A percentile compares a stretch with the other conserved stretches of the same genome.
These are phyloP conservation scores for Ophiocordyceps sinensis DNA, from an alignment of 2,329 filamentous ascomycete genomes.

Conservation along the genomic window DNA sequence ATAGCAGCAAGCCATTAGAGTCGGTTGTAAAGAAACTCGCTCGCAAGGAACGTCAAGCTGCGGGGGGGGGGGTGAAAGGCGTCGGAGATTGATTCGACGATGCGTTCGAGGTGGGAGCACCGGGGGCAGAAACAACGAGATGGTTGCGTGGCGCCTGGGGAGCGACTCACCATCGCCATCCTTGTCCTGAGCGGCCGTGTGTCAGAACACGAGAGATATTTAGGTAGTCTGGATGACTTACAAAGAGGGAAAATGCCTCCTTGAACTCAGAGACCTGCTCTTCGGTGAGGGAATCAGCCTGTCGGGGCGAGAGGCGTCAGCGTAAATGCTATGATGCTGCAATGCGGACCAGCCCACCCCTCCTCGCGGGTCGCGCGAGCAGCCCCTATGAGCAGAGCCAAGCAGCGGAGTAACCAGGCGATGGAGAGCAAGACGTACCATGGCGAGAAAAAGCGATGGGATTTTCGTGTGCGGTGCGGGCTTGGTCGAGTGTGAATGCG, in stretches of 20 bases:
- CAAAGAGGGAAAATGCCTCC: slow-evolving; percentile 99
- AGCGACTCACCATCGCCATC: slow-evolving; percentile 70
- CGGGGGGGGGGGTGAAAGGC: not conserved
- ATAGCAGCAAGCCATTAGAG: not conserved
- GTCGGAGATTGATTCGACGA: too few species aligned
- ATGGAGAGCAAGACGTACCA: slow-evolving; percentile 8
- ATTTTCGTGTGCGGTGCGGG: not conserved
- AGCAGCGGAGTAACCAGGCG: not conserved
- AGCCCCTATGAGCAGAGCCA: not conserved
- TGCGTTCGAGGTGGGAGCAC: too few species aligned
- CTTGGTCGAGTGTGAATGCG: slow-evolving; percentile 6
- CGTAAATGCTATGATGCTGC: slow-evolving; percentile 5
- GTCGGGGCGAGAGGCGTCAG: slow-evolving; percentile 7
- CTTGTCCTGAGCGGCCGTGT: slow-evolving; percentile 52
- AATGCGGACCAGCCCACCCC: slow-evolving; percentile 10
- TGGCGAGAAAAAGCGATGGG: slow-evolving; percentile 4
- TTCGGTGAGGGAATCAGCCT: slow-evolving; percentile 98
- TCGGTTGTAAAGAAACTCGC: not conserved
- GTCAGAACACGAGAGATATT: not conserved
- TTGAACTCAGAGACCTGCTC: slow-evolving; percentile 99
- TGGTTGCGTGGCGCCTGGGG: not conserved
- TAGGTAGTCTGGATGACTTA: slow-evolving; percentile 37
- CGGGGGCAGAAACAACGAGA: not conserved
- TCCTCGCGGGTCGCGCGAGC: slow-evolving; percentile 5
- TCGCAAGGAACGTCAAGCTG: not conserved